Percentiles rank a stretch among this genome's conserved stretches.
Evolutionary conservation across 345 rosid species (phyloP).

Genomic region (Eucalyptus curtisii): DNA sequence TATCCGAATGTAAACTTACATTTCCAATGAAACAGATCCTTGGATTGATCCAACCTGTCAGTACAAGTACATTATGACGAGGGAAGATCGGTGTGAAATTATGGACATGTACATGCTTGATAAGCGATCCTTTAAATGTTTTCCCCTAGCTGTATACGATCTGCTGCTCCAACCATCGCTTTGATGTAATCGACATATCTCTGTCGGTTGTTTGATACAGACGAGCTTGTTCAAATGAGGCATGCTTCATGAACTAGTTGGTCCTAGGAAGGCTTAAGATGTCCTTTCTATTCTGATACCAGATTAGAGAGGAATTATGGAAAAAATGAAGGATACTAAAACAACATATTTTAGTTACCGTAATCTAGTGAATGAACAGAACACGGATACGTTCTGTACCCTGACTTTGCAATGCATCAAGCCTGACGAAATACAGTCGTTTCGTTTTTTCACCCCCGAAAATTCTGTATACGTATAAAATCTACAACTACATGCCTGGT

Average conservation of each 20-base stretch:
- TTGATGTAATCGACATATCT: background rate
- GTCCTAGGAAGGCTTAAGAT: background rate
- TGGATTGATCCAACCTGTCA: background rate
- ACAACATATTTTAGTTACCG: background rate
- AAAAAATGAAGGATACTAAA: background rate
- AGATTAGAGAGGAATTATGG: background rate
- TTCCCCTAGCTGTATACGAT: background rate
- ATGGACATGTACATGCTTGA: background rate
- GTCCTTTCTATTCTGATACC: background rate
- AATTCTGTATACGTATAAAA: background rate
- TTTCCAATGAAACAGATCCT: background rate
- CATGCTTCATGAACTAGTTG: background rate
- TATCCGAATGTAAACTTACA: background rate
- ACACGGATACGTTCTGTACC: background rate
- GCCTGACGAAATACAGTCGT: background rate
- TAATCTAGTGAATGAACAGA: background rate
- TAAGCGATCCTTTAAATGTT: background rate
- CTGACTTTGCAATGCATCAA: background rate
- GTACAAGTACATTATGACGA: background rate
- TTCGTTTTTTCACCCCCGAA: background rate
- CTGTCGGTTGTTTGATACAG: background rate
- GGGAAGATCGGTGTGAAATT: background rate
- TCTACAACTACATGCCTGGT: background rate
- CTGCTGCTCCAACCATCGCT: background rate
- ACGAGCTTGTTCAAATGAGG: background rate